Evolutionary conservation across 257 asterid genomes (phyloP), one percentile per base, ranked within the genome.

Genomic region (Fraxinus anomala): DNA sequence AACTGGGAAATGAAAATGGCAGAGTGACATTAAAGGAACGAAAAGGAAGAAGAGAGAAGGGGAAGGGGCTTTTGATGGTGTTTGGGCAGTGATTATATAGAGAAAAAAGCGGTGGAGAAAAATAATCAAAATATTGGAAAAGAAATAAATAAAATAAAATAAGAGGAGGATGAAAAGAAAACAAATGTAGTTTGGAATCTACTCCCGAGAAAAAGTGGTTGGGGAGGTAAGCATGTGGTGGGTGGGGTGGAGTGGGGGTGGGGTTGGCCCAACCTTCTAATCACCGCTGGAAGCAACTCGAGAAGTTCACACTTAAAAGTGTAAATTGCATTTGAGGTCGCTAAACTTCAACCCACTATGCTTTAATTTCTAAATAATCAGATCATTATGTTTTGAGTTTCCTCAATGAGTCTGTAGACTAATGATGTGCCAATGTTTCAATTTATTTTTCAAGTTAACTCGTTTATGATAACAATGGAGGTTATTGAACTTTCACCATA

Each of bases 271-370:
- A 85, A 73, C 90, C 86, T 82, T 71, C 77, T 70, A 74, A 34
- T 70, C 77, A 86, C 90, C 87, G 92, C 94, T 87, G 93, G 84
- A 24, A 76, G 85, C 97, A 89, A 83, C 87, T 81, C 79, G 39
- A 37, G 21, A 47, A 16, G 51, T 42, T 0, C 13, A 40, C 16
- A 10, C 49, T 1, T 7, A 36, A 7, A 37, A 37, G 10, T 37
- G 42, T 37, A 7, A 1, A 8, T 39, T 39, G 16, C 17, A 11
- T 42, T 11, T 42, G 51, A 42, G 51, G 17, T 12, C 51, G 13
- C 17, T 42, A 12, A 11, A 42, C 16, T 42, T 42, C 49, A 40
- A 10, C 49, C 17, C 51, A 12, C 51, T 12, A 42, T 42, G 12
- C 51, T 42, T 40, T 2, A 10, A 11, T 40, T 42, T 42, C 51